Conservation (phyloP, 2,329 filamentous ascomycete genomes). For the Pyricularia pennisetigena region DNA sequence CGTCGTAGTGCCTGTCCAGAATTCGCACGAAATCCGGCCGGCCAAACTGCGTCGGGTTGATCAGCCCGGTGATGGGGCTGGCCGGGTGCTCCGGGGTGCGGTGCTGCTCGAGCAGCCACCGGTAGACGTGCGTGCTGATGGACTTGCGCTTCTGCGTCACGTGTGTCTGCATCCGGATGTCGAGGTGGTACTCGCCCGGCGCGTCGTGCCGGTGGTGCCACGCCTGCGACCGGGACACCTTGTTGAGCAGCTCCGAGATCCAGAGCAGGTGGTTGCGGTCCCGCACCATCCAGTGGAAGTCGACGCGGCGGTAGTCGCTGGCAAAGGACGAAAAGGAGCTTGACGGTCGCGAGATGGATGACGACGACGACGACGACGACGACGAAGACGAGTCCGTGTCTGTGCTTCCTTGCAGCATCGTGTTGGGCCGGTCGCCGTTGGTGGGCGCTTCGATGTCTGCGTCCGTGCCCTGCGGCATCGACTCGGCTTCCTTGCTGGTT, state of each 20-base stretch:
- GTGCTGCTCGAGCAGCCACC: slow-evolving; percentile 46
- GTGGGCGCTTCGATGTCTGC: background rate
- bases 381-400: background rate
- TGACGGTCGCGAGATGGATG: background rate
- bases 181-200: slow-evolving; percentile 25
- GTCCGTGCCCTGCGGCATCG: background rate
- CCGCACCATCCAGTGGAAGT: slow-evolving; percentile 52
- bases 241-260: slow-evolving; percentile 47
- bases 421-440: background rate
- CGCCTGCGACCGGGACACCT: slow-evolving; percentile 27
- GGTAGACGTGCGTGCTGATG: slow-evolving; percentile 43
- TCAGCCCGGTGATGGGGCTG: slow-evolving; percentile 66
- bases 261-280: slow-evolving; percentile 45
- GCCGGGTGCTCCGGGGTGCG: slow-evolving; percentile 38
- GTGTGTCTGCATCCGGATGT: slow-evolving; percentile 45
- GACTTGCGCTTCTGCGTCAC: slow-evolving; percentile 44
- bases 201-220: slow-evolving; percentile 26
- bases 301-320: slow-evolving; percentile 36
- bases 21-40: slow-evolving; percentile 60
- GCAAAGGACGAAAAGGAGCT: slow-evolving; percentile 15
- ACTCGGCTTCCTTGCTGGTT: background rate
- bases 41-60: slow-evolving; percentile 77
- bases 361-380: background rate
- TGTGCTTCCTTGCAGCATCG: background rate
- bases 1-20: slow-evolving; percentile 42